Base-by-base conservation (phyloP, 257 asterid genomes). In the Solanum neorickii region DNA sequence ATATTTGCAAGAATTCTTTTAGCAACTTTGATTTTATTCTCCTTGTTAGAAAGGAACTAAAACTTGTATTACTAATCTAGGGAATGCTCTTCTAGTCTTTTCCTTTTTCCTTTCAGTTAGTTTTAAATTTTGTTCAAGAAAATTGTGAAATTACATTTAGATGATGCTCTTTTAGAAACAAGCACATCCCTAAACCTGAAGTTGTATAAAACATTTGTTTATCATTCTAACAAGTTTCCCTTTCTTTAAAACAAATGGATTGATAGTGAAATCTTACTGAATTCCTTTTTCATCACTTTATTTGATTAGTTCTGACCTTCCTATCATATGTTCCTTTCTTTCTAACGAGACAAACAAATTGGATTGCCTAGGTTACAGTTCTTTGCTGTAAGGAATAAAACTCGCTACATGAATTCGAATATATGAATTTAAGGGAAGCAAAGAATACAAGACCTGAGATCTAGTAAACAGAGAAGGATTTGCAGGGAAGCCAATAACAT, bases 401-500 rank as follows among this genome's bases (percentile, higher is more conserved):
- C 7, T 75, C 25, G 33, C 60, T 76, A n/a, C 20, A 77, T 20
- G n/a, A 25, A 42, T 44, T 77, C 12, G 83, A 77, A 21, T 72
- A 56, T 7, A 56, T 56, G 5, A 56, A 7, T 59, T 10, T n/a
- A 62, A 62, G 82, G 14, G 66, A 62, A 18, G 31, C 29, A 7
- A 62, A 83, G 27, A 31, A 76, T 18, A 35, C n/a, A 78, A 62
- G 87, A 96, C 99, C 99, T 96, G 98, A 87, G 94, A 93, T 91
- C 93, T 90, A 65, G 21, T 86, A 91, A 92, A 92, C 65, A 89
- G 86, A 31, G 94, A 90, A 84, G 93, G 93, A 78, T 84, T 83
- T 46, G 86, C 89, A 33, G 98, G 99, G 88, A 96, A 96, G 83
- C 94, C 99, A 47, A 90, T 88, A 88, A 96, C 98, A 86, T 92